Conservation (phyloP, 2,329 filamentous ascomycete species). For the Aspergillus transmontanensis region DNA sequence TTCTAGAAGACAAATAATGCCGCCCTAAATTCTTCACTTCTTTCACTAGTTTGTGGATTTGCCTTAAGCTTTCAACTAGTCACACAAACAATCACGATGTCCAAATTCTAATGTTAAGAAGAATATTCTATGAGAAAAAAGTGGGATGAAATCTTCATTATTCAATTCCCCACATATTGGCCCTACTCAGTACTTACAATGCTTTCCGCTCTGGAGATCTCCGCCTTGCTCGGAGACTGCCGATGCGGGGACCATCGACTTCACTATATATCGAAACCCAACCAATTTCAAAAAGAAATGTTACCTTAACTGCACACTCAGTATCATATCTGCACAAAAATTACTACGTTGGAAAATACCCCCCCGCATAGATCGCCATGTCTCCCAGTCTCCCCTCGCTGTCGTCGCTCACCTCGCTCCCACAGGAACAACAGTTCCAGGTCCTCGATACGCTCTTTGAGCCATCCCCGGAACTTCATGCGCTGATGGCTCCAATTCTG, state of each 20-base stretch:
- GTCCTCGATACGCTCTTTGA: constrained; percentile 83
- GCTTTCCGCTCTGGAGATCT: constrained; percentile 20
- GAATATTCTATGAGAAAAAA: background rate
- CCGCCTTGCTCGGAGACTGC: constrained; percentile 26
- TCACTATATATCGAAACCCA: constrained; percentile 7
- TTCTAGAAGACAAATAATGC: background rate
- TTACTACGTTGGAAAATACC: background rate
- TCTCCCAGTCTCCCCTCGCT: constrained; percentile 58
- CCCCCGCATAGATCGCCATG: constrained; percentile 18
- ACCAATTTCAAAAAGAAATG: constrained; percentile 1
- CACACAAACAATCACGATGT: background rate
- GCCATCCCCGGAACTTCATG: constrained; percentile 73
- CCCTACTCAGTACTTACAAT: background rate
- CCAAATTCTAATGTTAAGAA: background rate
- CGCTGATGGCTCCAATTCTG: constrained; percentile 70
- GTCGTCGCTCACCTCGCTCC: constrained; percentile 57
- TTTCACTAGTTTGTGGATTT: background rate
- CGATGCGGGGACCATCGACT: constrained; percentile 23
- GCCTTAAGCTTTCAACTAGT: background rate
- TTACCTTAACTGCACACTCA: background rate
- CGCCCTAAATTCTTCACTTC: background rate
- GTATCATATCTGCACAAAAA: background rate
- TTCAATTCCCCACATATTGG: background rate
- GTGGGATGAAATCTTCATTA: background rate
- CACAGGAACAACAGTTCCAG: constrained; percentile 54